A percentile compares a stretch with the other conserved stretches of the same genome.
Conservation (phyloP, 176 grass and related monocot genomes). For the Oryza officinalis region DNA sequence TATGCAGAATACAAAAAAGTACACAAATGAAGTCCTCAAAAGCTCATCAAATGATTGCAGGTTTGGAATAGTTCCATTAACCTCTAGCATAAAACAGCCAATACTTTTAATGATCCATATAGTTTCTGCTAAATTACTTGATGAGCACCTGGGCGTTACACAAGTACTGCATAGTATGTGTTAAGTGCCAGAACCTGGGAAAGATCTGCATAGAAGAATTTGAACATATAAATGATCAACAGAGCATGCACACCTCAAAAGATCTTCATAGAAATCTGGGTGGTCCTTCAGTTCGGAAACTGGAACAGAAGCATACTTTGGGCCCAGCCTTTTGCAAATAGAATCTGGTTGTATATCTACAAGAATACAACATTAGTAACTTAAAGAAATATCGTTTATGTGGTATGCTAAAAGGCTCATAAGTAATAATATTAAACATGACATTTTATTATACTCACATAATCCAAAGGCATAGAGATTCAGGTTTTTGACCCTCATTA, state of each 20-base stretch:
- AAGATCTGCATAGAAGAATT: background rate
- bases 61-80: background rate
- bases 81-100: background rate
- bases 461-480: conserved; percentile 96
- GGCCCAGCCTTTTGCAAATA: conserved; percentile 84
- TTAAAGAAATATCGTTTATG: conserved; percentile 13
- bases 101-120: background rate
- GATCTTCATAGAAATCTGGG: conserved; percentile 88
- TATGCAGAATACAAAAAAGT: conserved; percentile 4
- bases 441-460: conserved; percentile 64
- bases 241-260: conserved; percentile 69
- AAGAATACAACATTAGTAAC: conserved; percentile 32
- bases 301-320: conserved; percentile 78
- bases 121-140: conserved; percentile 5
- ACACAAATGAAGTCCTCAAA: background rate
- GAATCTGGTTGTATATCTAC: conserved; percentile 92
- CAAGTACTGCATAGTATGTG: background rate
- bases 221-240: conserved; percentile 12
- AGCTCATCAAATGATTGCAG: background rate
- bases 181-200: background rate
- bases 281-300: conserved; percentile 70
- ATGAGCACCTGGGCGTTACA: background rate
- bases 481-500: conserved; percentile 77
- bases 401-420: conserved; percentile 15
- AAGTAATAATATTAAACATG: conserved; percentile 6